phyloP scores from a whole-genome alignment of 371 early-diverging fungal genomes.

The Coemansia sp. region DNA sequence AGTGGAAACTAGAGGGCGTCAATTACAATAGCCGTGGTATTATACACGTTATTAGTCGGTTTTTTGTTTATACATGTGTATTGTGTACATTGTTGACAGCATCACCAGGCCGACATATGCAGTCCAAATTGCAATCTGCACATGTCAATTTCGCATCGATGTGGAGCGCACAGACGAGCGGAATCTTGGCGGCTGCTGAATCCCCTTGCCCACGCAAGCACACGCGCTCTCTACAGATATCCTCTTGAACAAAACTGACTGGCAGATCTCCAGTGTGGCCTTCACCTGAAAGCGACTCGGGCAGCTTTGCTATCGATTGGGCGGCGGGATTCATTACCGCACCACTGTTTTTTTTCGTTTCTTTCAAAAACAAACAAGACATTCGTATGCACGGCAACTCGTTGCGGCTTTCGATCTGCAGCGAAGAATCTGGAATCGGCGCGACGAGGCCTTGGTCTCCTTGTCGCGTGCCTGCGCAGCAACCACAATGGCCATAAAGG shows the following conservation, averaged over 20 bases:
- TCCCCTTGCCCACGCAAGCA: too few relatives aligned
- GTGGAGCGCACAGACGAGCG: not conserved
- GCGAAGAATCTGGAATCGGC: not conserved
- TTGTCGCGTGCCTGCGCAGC: too few relatives aligned
- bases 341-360: not conserved
- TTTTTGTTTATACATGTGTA: conserved; percentile 1
- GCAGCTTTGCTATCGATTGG: too few relatives aligned
- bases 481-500: too few relatives aligned
- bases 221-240: too few relatives aligned
- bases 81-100: not conserved
- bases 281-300: too few relatives aligned
- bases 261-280: too few relatives aligned
- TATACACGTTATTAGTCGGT: not conserved
- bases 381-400: not conserved
- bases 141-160: not conserved
- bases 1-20: not conserved
- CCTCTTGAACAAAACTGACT: too few relatives aligned
- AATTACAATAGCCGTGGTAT: not conserved
- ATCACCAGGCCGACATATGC: too few relatives aligned
- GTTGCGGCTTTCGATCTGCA: not conserved
- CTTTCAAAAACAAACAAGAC: too few relatives aligned
- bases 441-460: not conserved
- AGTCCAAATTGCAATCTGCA: not conserved
- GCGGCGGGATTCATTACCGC: not conserved
- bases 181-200: not conserved